phyloP scores from a whole-genome alignment of 495 filamentous ascomycete species.

The Annulohypoxylon maeteangense region DNA sequence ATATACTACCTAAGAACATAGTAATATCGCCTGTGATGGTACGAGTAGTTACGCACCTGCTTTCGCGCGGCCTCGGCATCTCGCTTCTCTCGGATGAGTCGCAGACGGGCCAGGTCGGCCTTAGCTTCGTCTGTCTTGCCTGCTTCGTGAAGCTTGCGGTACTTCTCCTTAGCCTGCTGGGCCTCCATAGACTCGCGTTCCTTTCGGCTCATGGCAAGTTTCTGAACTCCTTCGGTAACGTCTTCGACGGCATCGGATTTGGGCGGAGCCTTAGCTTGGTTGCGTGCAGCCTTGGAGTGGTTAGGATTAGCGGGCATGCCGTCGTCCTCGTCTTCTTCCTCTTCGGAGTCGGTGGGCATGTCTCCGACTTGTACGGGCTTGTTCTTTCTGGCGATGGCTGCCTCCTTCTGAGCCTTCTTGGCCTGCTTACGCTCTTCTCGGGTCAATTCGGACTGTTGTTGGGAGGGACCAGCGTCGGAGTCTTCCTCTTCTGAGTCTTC shows the following conservation, averaged over 20 bases:
- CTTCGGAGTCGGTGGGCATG: conserved; percentile 75
- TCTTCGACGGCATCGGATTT: conserved; percentile 52
- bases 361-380: conserved; percentile 80
- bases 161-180: conserved; percentile 86
- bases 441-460: conserved; percentile 63
- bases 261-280: conserved; percentile 59
- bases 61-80: conserved; percentile 78
- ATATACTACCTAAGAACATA: background rate
- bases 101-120: conserved; percentile 87
- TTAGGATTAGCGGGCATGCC: conserved; percentile 89
- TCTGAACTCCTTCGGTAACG: conserved; percentile 59
- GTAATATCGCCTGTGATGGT: background rate
- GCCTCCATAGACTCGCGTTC: conserved; percentile 93
- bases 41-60: conserved; percentile 53
- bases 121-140: conserved; percentile 97
- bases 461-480: conserved; percentile 35
- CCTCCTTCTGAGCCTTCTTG: conserved; percentile 91
- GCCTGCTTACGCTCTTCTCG: conserved; percentile 89
- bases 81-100: conserved; percentile 82
- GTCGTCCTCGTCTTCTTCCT: conserved; percentile 69
- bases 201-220: conserved; percentile 68
- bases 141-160: conserved; percentile 92
- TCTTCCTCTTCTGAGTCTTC: conserved; percentile 60
- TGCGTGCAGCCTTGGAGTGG: conserved; percentile 77
- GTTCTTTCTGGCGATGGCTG: conserved; percentile 78